phyloP scores from a whole-genome alignment of 331 rosid genomes.

The Stylosanthes scabra region DNA sequence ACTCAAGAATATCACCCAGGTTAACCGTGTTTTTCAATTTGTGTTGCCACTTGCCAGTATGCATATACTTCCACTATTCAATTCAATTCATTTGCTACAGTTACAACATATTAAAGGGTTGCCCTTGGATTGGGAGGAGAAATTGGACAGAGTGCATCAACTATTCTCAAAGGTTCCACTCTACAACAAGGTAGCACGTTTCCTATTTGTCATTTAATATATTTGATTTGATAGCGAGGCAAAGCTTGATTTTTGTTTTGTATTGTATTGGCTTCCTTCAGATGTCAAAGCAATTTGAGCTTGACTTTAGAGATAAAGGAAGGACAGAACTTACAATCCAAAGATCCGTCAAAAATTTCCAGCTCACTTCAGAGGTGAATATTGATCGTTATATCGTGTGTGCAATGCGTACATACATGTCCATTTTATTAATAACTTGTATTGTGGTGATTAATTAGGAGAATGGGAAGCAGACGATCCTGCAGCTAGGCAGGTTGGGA shows the following conservation, averaged over 20 bases:
- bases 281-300: slow-evolving; percentile 80
- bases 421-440: background rate
- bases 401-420: no score
- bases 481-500: slow-evolving; percentile 90
- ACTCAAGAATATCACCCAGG: slow-evolving; percentile 79
- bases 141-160: slow-evolving; percentile 67
- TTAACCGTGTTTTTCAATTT: slow-evolving; percentile 28
- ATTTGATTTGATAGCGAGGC: background rate
- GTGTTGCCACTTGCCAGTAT: background rate
- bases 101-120: slow-evolving; percentile 72
- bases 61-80: no score
- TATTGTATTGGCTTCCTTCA: slow-evolving; percentile 38
- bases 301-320: slow-evolving; percentile 90
- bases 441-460: slow-evolving; percentile 58
- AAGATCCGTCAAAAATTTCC: slow-evolving; percentile 88
- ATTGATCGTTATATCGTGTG: background rate
- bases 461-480: slow-evolving; percentile 74
- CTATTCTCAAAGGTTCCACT: slow-evolving; percentile 72
- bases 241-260: slow-evolving; percentile 11
- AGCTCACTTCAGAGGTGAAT: slow-evolving; percentile 81
- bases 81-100: slow-evolving; percentile 33
- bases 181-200: slow-evolving; percentile 69
- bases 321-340: slow-evolving; percentile 72
- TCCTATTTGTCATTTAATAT: background rate
- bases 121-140: slow-evolving; percentile 76